phyloP scores from a whole-genome alignment of 2,329 filamentous ascomycete genomes.

The Trichoderma simmonsii region DNA sequence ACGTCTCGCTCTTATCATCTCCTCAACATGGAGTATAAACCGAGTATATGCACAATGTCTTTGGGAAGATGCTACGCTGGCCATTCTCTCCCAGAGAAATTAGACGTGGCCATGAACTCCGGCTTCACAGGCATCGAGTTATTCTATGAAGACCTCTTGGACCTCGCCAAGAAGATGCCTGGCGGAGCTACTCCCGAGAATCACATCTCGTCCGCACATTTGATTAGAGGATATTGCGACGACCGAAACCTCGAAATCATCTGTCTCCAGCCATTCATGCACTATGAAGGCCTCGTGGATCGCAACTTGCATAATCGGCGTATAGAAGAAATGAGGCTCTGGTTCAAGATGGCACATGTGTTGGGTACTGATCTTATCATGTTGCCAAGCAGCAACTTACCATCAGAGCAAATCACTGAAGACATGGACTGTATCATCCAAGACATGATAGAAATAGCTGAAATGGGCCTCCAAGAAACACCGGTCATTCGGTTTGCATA shows the following conservation, averaged over 20 bases:
- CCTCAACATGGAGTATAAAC: constrained; percentile 32
- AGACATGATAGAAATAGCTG: constrained; percentile 63
- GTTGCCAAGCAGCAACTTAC: constrained; percentile 69
- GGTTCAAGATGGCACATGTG: constrained; percentile 63
- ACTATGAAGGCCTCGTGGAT: constrained; percentile 72
- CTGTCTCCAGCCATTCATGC: constrained; percentile 72
- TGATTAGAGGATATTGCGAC: constrained; percentile 56
- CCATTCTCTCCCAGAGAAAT: constrained; percentile 64
- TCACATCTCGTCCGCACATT: constrained; percentile 55
- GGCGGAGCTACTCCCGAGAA: constrained; percentile 39
- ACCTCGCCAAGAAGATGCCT: constrained; percentile 49
- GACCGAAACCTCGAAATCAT: constrained; percentile 54
- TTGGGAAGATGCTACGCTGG: constrained; percentile 67
- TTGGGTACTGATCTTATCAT: constrained; percentile 70
- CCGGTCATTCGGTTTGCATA: constrained; percentile 67
- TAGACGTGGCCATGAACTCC: constrained; percentile 62
- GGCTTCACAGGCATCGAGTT: constrained; percentile 70
- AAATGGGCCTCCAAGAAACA: constrained; percentile 57
- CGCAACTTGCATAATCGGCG: constrained; percentile 54
- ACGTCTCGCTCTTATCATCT: not conserved
- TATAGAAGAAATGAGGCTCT: constrained; percentile 62
- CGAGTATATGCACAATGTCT: constrained; percentile 74
- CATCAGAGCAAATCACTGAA: constrained; percentile 41
- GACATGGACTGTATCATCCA: constrained; percentile 54
- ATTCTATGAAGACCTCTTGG: constrained; percentile 72